phyloP scores from a whole-genome alignment of 306 rosid genomes.

The Malus sylvestris region DNA sequence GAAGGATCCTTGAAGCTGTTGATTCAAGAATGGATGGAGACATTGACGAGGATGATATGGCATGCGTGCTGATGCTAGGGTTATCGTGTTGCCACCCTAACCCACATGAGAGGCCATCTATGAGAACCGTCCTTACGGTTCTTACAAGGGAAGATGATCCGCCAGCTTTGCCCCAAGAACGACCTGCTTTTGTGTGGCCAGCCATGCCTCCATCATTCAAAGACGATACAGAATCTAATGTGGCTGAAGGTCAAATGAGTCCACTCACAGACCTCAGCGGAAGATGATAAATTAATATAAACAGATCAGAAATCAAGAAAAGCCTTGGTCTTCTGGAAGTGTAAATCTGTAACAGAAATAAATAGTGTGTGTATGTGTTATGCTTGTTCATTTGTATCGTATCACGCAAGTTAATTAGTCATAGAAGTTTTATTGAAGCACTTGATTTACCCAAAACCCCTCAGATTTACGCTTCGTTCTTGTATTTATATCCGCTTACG shows the following conservation, averaged over 20 bases:
- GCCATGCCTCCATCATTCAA: conserved; percentile 47
- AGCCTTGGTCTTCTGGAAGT: neutral
- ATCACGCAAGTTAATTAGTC: neutral
- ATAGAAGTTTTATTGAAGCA: too few species aligned
- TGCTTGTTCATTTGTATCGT: neutral
- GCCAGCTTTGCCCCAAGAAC: conserved; percentile 39
- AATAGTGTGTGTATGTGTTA: neutral
- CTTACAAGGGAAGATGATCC: conserved; percentile 49
- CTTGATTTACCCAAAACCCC: too few species aligned
- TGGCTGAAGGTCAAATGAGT: conserved; percentile 5
- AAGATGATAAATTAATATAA: conserved; percentile 21
- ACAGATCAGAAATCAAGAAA: too few species aligned
- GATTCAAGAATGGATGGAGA: conserved; percentile 37
- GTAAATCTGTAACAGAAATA: neutral
- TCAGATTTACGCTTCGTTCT: too few species aligned
- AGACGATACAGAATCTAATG: conserved; percentile 10
- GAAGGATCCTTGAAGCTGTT: conserved; percentile 23
- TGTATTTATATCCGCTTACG: too few species aligned
- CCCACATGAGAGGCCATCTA: conserved; percentile 57
- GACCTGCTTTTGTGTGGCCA: conserved; percentile 73
- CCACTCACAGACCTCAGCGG: conserved; percentile 23
- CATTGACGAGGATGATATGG: conserved; percentile 10
- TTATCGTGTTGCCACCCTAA: conserved; percentile 85
- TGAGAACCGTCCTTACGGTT: conserved; percentile 52
- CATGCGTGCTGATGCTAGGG: conserved; percentile 40